Base-by-base conservation (phyloP, 768 basidiomycete species). In the Suillus paluster region DNA sequence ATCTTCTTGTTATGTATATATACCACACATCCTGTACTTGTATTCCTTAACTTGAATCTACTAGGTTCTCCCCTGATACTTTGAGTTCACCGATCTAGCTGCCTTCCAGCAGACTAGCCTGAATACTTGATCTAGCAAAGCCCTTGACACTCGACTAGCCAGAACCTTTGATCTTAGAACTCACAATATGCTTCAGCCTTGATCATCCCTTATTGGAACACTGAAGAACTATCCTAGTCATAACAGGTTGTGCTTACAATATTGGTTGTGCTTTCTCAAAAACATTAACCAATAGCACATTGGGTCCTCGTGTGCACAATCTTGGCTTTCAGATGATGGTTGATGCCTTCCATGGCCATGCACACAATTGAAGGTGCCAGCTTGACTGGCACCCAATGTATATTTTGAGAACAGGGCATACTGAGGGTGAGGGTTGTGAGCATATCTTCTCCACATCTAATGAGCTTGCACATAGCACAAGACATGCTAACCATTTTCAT, bases 191-290 rank as follows among this genome's bases (percentile, higher is more conserved):
- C n/a, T n/a, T n/a, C n/a, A n/a, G n/a, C n/a, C n/a, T n/a, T n/a
- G n/a, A n/a, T n/a, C n/a, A n/a, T n/a, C n/a, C n/a, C n/a, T n/a
- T n/a, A n/a, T n/a, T n/a, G n/a, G n/a, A n/a, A n/a, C n/a, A n/a
- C n/a, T n/a, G n/a, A n/a, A n/a, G n/a, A n/a, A n/a, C n/a, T n/a
- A n/a, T n/a, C n/a, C n/a, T n/a, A n/a, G n/a, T n/a, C n/a, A n/a
- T n/a, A n/a, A n/a, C n/a, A n/a, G n/a, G n/a, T n/a, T n/a, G 67
- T n/a, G 70, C 63, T 4, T 74, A 75, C 52, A 71, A 75, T 50
- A 72, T 75, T 3, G 71, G 68, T 3, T 75, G 73, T 56, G 62
- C 60, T 0, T 70, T 72, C n/a, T n/a, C n/a, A n/a, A 64, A 55
- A 21, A 73, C 68, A 0, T 19, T 68, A 5, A 9, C 21, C 14